A percentile compares a stretch with the other conserved stretches of the same genome.
Conservation (phyloP, 2,329 filamentous ascomycete species). For the Cytospora piceae region DNA sequence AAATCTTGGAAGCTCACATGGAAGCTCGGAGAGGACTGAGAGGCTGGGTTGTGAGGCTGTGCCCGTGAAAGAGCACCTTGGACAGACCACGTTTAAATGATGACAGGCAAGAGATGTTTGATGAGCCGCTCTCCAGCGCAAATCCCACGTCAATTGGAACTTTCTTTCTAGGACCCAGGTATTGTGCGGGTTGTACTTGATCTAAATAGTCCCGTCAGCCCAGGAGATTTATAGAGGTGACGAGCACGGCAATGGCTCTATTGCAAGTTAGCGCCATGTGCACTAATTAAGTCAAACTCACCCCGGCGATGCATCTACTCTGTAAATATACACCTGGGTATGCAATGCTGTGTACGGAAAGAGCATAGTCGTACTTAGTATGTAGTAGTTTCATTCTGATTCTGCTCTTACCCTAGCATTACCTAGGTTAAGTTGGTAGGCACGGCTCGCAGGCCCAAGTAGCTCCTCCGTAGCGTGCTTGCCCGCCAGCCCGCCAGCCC, state of each 20-base stretch:
- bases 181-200: background rate
- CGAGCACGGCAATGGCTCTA: background rate
- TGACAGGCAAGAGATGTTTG: background rate
- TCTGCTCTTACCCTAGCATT: background rate
- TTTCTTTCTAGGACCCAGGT: background rate
- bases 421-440: background rate
- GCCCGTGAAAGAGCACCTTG: background rate
- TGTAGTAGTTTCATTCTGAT: background rate
- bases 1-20: background rate
- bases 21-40: background rate
- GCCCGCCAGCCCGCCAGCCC: background rate
- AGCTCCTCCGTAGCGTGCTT: background rate
- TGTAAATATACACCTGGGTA: no score
- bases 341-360: background rate
- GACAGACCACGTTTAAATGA: background rate
- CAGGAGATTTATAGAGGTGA: background rate
- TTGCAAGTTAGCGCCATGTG: background rate
- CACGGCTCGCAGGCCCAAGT: background rate
- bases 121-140: background rate
- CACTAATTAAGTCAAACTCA: background rate
- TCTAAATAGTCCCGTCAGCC: background rate
- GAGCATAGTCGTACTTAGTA: background rate
- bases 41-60: background rate
- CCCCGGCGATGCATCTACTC: background rate
- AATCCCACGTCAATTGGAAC: background rate